Evolutionary conservation across 75 land plant species (phyloP), one percentile per base, ranked within the genome.

Genomic region (Pinus albicaulis): DNA sequence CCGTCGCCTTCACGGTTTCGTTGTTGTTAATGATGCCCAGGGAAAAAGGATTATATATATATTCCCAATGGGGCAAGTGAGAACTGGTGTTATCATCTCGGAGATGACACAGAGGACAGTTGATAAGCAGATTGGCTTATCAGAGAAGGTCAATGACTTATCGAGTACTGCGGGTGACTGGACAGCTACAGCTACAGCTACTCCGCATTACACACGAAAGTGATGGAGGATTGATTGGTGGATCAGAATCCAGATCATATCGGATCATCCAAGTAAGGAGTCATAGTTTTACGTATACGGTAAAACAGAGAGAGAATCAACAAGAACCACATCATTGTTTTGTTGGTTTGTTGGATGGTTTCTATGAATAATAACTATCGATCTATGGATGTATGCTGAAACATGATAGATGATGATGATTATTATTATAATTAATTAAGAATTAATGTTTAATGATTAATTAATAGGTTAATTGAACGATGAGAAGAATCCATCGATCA

Each of bases 181-280:
- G 53, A 48, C 53, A 48, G 53, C 53, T 48, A 68, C 53, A 48
- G 53, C 53, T 48, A 68, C 71, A 68, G 71, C 71, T 68, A 41
- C 52, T 41, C 48, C 13, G 71, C 71, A 41, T 53, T 41, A 44
- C 22, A 68, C 41, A 68, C 71, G 71, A 68, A 68, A 38, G 71
- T 36, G 71, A 68, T 44, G 12, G 71, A n/a, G 53, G 53, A 48
- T 48, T 48, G 53, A 48, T 48, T 48, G 53, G 53, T 68, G 38
- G 71, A 36, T 38, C 71, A 38, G 71, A 68, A 3, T 6, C 14
- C 34, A 68, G 34, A 36, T 20, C 71, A 20, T 20, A 41, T 19
- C 44, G 7, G 22, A 38, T 34, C 53, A 48, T 10, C 53, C 12
- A 34, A 66, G 11, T 19, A 68, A 41, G n/a, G 24, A 24, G 20